Percentiles rank a stretch among this genome's conserved stretches.
Evolutionary conservation across 2,329 filamentous ascomycete genomes (phyloP).

Genomic region (Ophiostoma ips): DNA sequence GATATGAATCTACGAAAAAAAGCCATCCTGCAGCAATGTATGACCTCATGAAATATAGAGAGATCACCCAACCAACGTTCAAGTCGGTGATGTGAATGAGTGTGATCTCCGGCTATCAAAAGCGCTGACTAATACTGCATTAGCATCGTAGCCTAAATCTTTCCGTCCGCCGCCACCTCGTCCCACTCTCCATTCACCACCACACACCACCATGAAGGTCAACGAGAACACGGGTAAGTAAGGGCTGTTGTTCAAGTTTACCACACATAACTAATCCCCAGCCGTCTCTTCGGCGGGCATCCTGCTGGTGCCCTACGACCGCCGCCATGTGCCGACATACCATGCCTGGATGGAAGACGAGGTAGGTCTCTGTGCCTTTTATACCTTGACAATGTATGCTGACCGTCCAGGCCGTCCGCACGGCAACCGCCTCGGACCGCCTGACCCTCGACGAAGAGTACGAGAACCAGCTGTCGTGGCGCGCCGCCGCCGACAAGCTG

Average conservation of each 20-base stretch:
- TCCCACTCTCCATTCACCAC: neutral
- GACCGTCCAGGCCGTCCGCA: conserved; percentile 42
- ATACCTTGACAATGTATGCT: neutral
- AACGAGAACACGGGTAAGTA: conserved; percentile 23
- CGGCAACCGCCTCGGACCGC: conserved; percentile 77
- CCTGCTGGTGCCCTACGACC: conserved; percentile 72
- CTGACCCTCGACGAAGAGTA: conserved; percentile 72
- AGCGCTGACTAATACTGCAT: neutral
- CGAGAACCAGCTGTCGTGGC: conserved; percentile 82
- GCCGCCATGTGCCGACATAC: conserved; percentile 69
- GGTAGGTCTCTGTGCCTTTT: conserved; percentile 22
- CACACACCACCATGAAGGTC: conserved; percentile 9
- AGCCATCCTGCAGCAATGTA: neutral
- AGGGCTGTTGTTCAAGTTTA: neutral
- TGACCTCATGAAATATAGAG: neutral
- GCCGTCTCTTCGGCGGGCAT: conserved; percentile 52
- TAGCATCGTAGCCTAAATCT: neutral
- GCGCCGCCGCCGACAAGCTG: conserved; percentile 67
- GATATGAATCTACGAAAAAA: neutral
- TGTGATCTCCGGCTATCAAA: too few relatives aligned
- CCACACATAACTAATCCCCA: conserved; percentile 21
- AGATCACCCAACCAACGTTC: neutral
- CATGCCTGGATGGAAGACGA: conserved; percentile 87
- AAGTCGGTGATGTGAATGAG: neutral
- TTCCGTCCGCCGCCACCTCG: neutral